phyloP scores from a whole-genome alignment of 1,284 basidiomycete genomes.

The Veloboletus limbatus region DNA sequence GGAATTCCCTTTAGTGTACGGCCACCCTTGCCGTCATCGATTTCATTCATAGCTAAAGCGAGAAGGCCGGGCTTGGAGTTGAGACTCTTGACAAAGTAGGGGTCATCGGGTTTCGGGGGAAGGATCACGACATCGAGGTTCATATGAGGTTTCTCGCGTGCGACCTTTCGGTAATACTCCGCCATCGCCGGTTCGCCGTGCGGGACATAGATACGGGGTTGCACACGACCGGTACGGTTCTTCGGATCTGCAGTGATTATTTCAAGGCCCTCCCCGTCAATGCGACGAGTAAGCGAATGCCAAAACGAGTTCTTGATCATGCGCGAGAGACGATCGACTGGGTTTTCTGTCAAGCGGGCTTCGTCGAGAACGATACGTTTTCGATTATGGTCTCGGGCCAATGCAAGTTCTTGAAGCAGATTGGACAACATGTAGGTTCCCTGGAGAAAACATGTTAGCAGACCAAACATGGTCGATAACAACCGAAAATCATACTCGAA shows the following conservation, averaged over 20 bases:
- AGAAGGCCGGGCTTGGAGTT: constrained; percentile 93
- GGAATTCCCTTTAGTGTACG: constrained; percentile 89
- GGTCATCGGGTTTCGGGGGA: constrained; percentile 83
- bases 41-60: constrained; percentile 93
- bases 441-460: constrained; percentile 39
- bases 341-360: constrained; percentile 93
- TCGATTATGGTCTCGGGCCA: constrained; percentile 92
- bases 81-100: constrained; percentile 86
- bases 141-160: constrained; percentile 84
- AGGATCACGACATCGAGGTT: constrained; percentile 89
- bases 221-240: constrained; percentile 82
- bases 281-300: constrained; percentile 94
- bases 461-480: background rate
- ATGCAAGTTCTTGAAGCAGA: constrained; percentile 95
- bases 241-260: constrained; percentile 97
- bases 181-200: constrained; percentile 91
- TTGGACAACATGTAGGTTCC: constrained; percentile 99
- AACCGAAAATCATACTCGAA: constrained; percentile 60
- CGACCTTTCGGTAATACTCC: constrained; percentile 86
- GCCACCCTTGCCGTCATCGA: constrained; percentile 75
- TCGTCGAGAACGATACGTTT: constrained; percentile 99
- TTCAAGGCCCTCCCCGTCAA: constrained; percentile 96
- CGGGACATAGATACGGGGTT: constrained; percentile 94
- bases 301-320: constrained; percentile 99
- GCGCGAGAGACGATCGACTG: constrained; percentile 92